Percentiles rank a stretch among this genome's conserved stretches.
Evolutionary conservation across 306 rosid species (phyloP).

Genomic region (Leucaena leucocephala): DNA sequence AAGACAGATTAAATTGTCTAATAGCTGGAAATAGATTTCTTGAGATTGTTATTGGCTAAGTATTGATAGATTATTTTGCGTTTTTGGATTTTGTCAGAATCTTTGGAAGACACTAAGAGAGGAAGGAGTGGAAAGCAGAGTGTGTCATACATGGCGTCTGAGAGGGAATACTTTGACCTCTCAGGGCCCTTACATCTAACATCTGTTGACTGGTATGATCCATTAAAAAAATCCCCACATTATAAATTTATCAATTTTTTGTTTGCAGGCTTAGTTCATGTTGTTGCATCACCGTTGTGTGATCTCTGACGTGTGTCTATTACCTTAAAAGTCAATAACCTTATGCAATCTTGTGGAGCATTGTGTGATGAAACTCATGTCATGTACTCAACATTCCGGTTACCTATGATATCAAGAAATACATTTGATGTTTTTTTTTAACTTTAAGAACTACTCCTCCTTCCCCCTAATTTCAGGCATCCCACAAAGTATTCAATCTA

Average conservation of each 20-base stretch:
- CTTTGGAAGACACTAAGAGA: slow-evolving; percentile 36
- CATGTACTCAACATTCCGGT: neutral
- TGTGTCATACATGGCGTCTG: slow-evolving; percentile 64
- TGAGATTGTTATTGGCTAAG: slow-evolving; percentile 3
- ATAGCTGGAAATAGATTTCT: neutral
- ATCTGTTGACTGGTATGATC: slow-evolving; percentile 70
- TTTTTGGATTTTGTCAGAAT: slow-evolving; percentile 26
- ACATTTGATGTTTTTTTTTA: neutral
- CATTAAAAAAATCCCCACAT: neutral
- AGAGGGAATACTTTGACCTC: slow-evolving; percentile 76
- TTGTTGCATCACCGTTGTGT: neutral
- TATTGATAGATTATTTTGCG: slow-evolving; percentile 24
- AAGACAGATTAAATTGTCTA: neutral
- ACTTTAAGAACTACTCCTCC: neutral
- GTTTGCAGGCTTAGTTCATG: neutral
- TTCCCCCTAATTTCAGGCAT: neutral
- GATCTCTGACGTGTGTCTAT: neutral
- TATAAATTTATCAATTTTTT: neutral
- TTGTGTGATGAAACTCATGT: neutral
- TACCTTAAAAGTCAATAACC: neutral
- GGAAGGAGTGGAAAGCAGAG: neutral
- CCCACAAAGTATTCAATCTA: neutral
- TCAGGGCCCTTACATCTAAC: slow-evolving; percentile 85
- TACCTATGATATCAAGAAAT: neutral
- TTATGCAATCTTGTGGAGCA: neutral